Base-by-base conservation (phyloP, 1,139 yeast species). In the Sugiyamaella grinbergsii region DNA sequence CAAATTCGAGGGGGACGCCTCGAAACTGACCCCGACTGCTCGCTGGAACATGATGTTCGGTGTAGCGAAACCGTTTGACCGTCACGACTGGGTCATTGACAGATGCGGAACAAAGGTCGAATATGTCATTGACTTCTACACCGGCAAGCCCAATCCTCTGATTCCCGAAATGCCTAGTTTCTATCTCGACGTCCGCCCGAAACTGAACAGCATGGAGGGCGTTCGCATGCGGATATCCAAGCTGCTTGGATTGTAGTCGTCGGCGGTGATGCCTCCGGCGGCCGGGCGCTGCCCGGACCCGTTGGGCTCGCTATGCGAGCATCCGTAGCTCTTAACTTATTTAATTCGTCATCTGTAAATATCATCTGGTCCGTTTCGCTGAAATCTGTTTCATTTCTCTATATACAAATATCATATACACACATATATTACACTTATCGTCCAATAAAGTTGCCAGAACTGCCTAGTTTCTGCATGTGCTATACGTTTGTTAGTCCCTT, bases 61-160 rank as follows among this genome's bases (percentile, higher is more conserved):
- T 0, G 76, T 78, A 55, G 81, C 81, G 49, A 79, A 78, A 56
- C 98, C 98, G 0, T 93, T 93, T 71, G 98, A 93, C 70, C 79
- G 98, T 62, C 98, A 93, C 66, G 98, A 93, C 70, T 93, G 98
- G 98, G 74, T 79, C 10, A 78, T 93, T n/a, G 83, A 86, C 62
- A 74, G 98, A 49, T 88, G 97, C 68, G 98, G 98, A 1, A 78
- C 73, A 13, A 78, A 79, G 50, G 78, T 93, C 15, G 96, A 90
- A 50, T 93, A 93, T 62, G 97, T 93, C 41, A 91, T 93, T 64
- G 98, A 93, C 67, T 93, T 89, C 66, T 93, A 93, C 68, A 71
- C 85, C 11, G 87, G 88, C 6, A 78, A 77, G 50, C 79, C 80
- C 2, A 74, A 75, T 56, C 77, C 78, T 2, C 56, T 62, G 23